Percentiles rank a stretch among this genome's conserved stretches.
phyloP scores from a whole-genome alignment of 441 rosid genomes.

The Flueggea neowawraea region DNA sequence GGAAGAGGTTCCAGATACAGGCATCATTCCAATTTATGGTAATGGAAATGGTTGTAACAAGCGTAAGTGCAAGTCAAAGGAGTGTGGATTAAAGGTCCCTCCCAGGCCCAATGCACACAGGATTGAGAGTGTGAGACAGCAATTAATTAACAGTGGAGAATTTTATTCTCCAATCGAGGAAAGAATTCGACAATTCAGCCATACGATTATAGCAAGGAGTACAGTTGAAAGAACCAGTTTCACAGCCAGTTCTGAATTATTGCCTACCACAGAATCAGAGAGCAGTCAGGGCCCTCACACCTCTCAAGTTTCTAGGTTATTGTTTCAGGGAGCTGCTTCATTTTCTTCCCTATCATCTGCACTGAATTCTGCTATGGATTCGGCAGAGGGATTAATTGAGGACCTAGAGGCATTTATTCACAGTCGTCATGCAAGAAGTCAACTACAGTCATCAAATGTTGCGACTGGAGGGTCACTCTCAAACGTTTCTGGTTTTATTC shows the following conservation, averaged over 20 bases:
- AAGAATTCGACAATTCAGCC: slow-evolving; percentile 84
- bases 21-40: slow-evolving; percentile 86
- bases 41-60: slow-evolving; percentile 44
- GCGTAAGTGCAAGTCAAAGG: slow-evolving; percentile 53
- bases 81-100: slow-evolving; percentile 67
- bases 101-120: slow-evolving; percentile 74
- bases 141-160: slow-evolving; percentile 52
- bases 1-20: slow-evolving; percentile 75
- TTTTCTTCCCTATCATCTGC: slow-evolving; percentile 29
- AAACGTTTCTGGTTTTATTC: too few relatives aligned
- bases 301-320: slow-evolving; percentile 45
- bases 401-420: slow-evolving; percentile 31
- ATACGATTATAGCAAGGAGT: slow-evolving; percentile 38
- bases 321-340: slow-evolving; percentile 13
- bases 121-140: slow-evolving; percentile 84
- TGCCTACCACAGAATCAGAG: slow-evolving; percentile 24
- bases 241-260: slow-evolving; percentile 41
- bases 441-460: slow-evolving; percentile 60
- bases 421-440: slow-evolving; percentile 43
- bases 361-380: slow-evolving; percentile 10
- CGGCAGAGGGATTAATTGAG: slow-evolving; percentile 60
- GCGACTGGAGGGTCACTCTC: slow-evolving; percentile 92
- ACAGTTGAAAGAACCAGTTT: slow-evolving; percentile 43
- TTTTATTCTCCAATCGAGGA: slow-evolving; percentile 75
- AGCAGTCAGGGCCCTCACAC: slow-evolving; percentile 37